A percentile compares a stretch with the other conserved stretches of the same genome.
These are phyloP conservation scores for Aspergillus thermomutatus DNA, from an alignment of 2,329 filamentous ascomycete species.

Conservation along the genomic window DNA sequence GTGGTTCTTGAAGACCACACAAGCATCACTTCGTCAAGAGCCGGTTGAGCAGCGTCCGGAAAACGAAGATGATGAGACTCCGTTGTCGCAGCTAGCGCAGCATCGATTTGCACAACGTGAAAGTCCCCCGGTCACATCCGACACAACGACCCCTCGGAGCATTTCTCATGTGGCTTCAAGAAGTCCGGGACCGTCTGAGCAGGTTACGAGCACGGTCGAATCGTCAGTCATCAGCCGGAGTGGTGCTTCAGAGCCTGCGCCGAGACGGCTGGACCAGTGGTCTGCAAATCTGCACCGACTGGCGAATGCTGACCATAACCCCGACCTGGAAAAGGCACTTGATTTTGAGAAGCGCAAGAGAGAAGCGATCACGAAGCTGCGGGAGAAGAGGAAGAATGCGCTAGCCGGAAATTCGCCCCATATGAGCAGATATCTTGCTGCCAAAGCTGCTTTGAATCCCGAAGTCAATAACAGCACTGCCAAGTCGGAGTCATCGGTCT, in stretches of 20 bases:
- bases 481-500: neutral
- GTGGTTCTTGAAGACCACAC: slow-evolving; percentile 25
- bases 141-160: neutral
- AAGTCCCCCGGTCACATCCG: neutral
- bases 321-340: slow-evolving; percentile 29
- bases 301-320: slow-evolving; percentile 5
- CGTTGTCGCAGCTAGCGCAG: slow-evolving; percentile 12
- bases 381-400: slow-evolving; percentile 16
- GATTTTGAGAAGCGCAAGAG: slow-evolving; percentile 40
- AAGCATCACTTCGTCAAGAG: neutral
- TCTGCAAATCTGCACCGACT: slow-evolving; percentile 20
- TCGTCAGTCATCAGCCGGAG: neutral
- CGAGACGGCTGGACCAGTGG: slow-evolving; percentile 14
- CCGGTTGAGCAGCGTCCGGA: neutral
- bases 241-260: slow-evolving; percentile 9
- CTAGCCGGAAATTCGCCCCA: slow-evolving; percentile 22
- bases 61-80: slow-evolving; percentile 1
- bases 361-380: slow-evolving; percentile 27
- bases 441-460: slow-evolving; percentile 22
- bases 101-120: slow-evolving; percentile 8
- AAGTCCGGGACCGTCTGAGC: neutral
- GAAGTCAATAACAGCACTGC: neutral
- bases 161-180: neutral
- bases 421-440: slow-evolving; percentile 30
- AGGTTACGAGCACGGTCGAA: neutral